Base-by-base conservation (phyloP, 345 rosid species). In the Eutrema heterophyllum region DNA sequence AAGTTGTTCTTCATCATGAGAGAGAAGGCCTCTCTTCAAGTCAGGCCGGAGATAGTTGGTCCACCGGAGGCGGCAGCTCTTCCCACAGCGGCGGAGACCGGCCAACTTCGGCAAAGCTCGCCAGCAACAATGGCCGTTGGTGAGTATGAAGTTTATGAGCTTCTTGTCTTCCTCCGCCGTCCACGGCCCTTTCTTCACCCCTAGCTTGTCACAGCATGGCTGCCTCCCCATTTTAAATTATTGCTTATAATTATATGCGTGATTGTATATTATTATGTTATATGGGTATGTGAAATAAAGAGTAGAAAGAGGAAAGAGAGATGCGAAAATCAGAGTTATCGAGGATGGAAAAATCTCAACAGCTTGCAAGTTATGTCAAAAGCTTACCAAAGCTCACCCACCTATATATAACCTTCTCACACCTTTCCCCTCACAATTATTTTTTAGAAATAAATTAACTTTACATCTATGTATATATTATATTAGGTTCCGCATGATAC, bases 21-120 rank as follows among this genome's bases (percentile, higher is more conserved):
- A 87, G 39, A 89, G 91, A 64, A 89, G 83, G 38, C 95, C 95
- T 12, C 92, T 77, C 67, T 87, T 89, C 73, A 89, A 72, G 85
- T 89, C 95, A 7, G 95, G 92, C 30, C 92, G 89, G 79, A 89
- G 95, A 50, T 89, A 89, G 57, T 89, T 89, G 39, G 90, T 89
- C 95, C 95, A 89, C 2, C 95, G 88, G 57, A 89, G 95, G 1
- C 95, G 91, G 71, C 95, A 87, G 43, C 95, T 89, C 81, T 89
- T 89, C 38, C 95, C 95, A 5, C 95, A 89, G 5, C 95, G 95
- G 18, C 86, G 86, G 78, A 89, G 92, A 12, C 95, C 92, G 13
- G 95, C 92, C 27, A 89, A 86, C 81, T 89, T 87, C 0, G 95
- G 95, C 45, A 89, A 81, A 5, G 88, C 87, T 0, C 92, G 84